Evolutionary conservation across 306 rosid species (phyloP).

Genomic region (barrel medic (Medicago truncatula)): DNA sequence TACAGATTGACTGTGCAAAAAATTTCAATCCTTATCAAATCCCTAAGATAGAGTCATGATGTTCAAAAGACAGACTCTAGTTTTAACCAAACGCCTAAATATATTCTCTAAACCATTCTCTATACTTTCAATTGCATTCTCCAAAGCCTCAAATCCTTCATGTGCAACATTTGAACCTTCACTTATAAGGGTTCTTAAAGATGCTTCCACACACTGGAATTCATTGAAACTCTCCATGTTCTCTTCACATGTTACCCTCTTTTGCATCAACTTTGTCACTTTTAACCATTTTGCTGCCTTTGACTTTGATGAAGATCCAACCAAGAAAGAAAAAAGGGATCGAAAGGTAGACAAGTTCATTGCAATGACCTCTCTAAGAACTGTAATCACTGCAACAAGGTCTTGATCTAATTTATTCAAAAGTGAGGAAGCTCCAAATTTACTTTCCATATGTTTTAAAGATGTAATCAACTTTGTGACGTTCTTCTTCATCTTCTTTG

Average conservation of each 20-base stretch:
- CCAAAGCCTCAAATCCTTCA: background rate
- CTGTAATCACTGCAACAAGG: background rate
- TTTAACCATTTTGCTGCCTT: too few species aligned
- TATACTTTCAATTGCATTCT: background rate
- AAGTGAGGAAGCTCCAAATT: conserved; percentile 39
- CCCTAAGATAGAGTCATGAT: background rate
- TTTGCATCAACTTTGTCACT: conserved; percentile 25
- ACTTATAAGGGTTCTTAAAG: background rate
- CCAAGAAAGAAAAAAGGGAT: conserved; percentile 37
- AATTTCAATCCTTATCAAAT: background rate
- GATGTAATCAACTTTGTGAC: conserved; percentile 48
- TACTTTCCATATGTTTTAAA: conserved; percentile 53
- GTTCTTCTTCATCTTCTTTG: conserved; percentile 67
- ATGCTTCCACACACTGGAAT: conserved; percentile 30
- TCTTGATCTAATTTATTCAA: conserved; percentile 54
- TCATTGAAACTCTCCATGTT: background rate
- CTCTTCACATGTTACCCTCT: conserved; percentile 14
- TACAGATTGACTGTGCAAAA: background rate
- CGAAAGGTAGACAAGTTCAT: conserved; percentile 49
- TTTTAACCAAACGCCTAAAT: background rate
- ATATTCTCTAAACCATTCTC: conserved; percentile 4
- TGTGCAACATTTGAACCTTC: background rate
- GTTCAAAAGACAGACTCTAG: background rate
- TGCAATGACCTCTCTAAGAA: conserved; percentile 41
- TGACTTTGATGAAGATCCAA: too few species aligned